Evolutionary conservation across 805 yeast species (phyloP).

Genomic region (Clavispora phyllophila): DNA sequence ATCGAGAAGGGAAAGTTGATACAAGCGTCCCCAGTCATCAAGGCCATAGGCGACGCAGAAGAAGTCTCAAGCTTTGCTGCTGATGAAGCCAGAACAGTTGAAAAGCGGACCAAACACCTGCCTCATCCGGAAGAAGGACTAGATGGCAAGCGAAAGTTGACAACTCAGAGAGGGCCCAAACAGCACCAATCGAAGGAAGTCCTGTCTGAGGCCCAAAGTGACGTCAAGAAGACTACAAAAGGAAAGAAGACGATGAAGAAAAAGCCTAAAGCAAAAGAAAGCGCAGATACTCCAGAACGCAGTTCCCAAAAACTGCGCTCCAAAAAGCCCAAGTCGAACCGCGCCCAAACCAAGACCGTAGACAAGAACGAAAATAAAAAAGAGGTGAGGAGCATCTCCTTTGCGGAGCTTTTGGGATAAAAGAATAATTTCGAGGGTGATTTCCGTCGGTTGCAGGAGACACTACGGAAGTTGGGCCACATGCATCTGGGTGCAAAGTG

Average conservation of each 20-base stretch:
- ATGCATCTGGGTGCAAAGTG: neutral
- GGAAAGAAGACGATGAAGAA: neutral
- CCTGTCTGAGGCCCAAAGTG: too few relatives aligned
- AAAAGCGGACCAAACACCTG: neutral
- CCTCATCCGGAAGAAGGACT: neutral
- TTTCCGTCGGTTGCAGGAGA: too few relatives aligned
- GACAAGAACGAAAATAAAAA: neutral
- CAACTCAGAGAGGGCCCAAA: neutral
- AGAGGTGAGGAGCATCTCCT: constrained; percentile 8
- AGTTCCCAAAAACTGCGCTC: neutral
- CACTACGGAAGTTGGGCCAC: neutral
- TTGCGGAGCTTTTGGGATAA: constrained; percentile 5
- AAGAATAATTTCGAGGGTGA: too few relatives aligned
- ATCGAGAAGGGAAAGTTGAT: constrained; percentile 13
- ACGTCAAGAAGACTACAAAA: neutral
- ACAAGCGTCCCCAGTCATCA: neutral
- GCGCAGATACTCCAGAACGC: too few relatives aligned
- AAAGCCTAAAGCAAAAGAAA: neutral
- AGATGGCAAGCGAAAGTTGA: neutral
- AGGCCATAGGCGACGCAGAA: neutral
- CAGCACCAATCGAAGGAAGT: too few relatives aligned
- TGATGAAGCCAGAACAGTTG: neutral
- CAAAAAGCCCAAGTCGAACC: neutral
- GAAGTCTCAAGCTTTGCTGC: too few relatives aligned
- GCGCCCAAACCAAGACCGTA: neutral